Conservation (phyloP, 768 basidiomycete species). For the Lanmaoa rubissima region DNA sequence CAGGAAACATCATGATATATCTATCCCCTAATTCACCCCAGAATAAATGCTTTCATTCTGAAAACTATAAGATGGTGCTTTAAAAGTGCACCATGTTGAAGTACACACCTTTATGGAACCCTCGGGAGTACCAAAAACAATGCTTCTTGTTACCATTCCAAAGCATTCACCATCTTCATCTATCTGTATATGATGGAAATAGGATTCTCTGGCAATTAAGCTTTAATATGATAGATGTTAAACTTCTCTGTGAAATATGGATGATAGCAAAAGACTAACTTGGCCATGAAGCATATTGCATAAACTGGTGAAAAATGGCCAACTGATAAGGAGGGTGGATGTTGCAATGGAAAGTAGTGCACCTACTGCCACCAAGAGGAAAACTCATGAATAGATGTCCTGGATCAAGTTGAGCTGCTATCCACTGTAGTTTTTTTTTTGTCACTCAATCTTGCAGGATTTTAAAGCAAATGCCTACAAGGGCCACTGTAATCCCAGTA, state of each 20-base stretch:
- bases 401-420: conserved; percentile 10
- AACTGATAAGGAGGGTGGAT: not conserved
- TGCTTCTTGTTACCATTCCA: not conserved
- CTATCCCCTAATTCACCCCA: not conserved
- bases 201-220: conserved; percentile 30
- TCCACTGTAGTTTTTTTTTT: conserved; percentile 17
- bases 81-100: not conserved
- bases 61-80: not conserved
- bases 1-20: not conserved
- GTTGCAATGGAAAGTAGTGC: not conserved
- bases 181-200: conserved; percentile 8
- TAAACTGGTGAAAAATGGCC: conserved; percentile 19
- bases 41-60: conserved; percentile 1
- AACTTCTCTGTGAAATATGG: not conserved
- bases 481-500: conserved; percentile 5
- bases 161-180: not conserved
- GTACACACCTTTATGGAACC: not conserved
- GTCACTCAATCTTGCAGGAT: not conserved
- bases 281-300: conserved; percentile 28
- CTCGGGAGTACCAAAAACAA: conserved; percentile 9
- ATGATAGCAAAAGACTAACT: conserved; percentile 14
- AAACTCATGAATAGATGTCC: conserved; percentile 24
- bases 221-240: conserved; percentile 9
- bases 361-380: conserved; percentile 27
- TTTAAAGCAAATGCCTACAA: conserved; percentile 17